Percentiles rank a stretch among this genome's conserved stretches.
phyloP scores from a whole-genome alignment of 306 rosid genomes.

The Citrullus colocynthis region DNA sequence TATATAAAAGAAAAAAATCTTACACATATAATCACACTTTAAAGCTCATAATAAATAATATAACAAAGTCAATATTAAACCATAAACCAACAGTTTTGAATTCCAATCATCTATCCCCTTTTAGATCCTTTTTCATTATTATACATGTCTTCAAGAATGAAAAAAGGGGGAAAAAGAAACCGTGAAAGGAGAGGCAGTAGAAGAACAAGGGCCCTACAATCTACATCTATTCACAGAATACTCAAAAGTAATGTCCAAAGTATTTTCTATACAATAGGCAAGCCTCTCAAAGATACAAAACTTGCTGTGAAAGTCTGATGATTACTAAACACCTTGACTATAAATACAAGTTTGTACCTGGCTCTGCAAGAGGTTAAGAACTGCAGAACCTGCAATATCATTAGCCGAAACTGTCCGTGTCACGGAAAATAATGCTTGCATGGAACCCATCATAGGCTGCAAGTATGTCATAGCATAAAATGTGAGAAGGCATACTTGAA shows the following conservation, averaged over 20 bases:
- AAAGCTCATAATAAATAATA: no score
- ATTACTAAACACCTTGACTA: not conserved
- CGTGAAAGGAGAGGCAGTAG: not conserved
- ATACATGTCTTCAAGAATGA: not conserved
- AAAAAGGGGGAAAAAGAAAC: not conserved
- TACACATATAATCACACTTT: no score
- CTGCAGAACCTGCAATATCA: slow-evolving; percentile 80
- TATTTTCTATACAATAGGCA: not conserved
- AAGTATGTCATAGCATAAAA: slow-evolving; percentile 15
- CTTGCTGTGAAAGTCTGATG: not conserved
- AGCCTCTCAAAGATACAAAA: not conserved
- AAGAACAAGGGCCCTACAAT: not conserved
- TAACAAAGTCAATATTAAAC: no score
- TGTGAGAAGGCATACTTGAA: slow-evolving; percentile 1
- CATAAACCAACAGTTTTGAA: not conserved
- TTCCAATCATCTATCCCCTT: not conserved
- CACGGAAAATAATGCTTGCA: slow-evolving; percentile 74
- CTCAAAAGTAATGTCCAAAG: no score
- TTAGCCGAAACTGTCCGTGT: slow-evolving; percentile 66
- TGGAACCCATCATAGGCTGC: slow-evolving; percentile 92
- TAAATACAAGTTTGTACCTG: slow-evolving; percentile 40
- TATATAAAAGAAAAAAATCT: no score
- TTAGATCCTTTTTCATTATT: not conserved
- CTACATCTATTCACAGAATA: no score
- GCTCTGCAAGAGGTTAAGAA: slow-evolving; percentile 86